phyloP scores from a whole-genome alignment of 441 rosid genomes.

The Erodium moschatum region DNA sequence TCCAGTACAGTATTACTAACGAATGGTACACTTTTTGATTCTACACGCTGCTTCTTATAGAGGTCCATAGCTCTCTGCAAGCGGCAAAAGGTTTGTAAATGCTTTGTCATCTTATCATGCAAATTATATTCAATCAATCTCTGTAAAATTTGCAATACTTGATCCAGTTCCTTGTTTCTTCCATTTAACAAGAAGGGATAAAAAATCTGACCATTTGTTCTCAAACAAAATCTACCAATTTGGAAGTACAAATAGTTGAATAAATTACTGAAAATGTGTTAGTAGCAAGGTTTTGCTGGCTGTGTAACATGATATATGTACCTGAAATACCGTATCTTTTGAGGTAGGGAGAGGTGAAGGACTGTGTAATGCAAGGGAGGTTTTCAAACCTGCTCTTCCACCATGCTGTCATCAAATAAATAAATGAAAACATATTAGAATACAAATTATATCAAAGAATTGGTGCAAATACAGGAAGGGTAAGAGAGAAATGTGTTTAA shows the following conservation, averaged over 20 bases:
- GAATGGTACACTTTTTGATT: conserved; percentile 30
- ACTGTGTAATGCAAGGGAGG: conserved; percentile 30
- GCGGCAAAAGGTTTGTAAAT: neutral
- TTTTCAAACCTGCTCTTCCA: conserved; percentile 51
- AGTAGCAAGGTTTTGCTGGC: neutral
- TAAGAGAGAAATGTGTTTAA: neutral
- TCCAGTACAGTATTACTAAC: conserved; percentile 22
- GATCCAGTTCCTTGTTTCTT: neutral
- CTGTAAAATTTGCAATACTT: neutral
- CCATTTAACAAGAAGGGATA: neutral
- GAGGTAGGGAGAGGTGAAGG: conserved; percentile 46
- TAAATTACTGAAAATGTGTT: neutral
- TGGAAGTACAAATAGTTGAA: neutral
- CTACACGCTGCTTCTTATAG: conserved; percentile 62
- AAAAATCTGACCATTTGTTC: neutral
- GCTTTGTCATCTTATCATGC: neutral
- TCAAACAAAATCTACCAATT: neutral
- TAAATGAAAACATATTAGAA: conserved; percentile 12
- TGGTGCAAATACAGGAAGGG: neutral
- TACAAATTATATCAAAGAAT: conserved; percentile 12
- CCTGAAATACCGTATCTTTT: conserved; percentile 63
- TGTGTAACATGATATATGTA: conserved; percentile 21
- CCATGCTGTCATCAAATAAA: conserved; percentile 46
- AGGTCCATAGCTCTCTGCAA: conserved; percentile 73
- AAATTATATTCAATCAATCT: too few relatives aligned